Evolutionary conservation across 768 basidiomycete species (phyloP), one percentile per base, ranked within the genome.

Genomic region (Lactarius tabidus): DNA sequence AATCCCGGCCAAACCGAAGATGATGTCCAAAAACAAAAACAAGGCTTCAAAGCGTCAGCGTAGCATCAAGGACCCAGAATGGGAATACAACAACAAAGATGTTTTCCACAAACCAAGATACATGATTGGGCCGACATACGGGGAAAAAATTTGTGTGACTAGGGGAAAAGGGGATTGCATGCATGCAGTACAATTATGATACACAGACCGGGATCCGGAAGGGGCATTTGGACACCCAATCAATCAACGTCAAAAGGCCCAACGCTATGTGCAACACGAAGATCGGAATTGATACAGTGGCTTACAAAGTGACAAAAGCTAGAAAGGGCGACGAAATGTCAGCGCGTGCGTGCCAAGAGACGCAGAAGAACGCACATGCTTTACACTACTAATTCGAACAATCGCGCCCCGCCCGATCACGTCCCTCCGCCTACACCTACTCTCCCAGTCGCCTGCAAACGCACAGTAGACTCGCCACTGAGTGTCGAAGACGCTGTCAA

Each of bases 271-370:
- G 55, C 55, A 29, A 61, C 38, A 56, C 64, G 54, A 65, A 51
- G 59, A 60, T 65, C 43, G 26, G 33, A 54, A 54, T 62, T 66
- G 65, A 66, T 66, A 66, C 65, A 66, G 57, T 45, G 60, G 57
- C 60, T 60, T 65, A 65, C 64, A 65, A 65, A 60, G 54, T 52
- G 45, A 57, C 55, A 61, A 65, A 61, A 61, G 64, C 64, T 61
- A 51, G 29, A 31, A 31, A 2, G 31, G 18, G 41, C 3, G 54
- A 56, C 17, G 23, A 33, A 39, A 41, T 18, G 36, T 60, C 45
- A 65, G 52, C 28, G 17, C 36, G 41, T 10, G 53, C n/a, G 43
- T 48, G 28, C 18, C 2, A 9, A 29, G 38, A 1, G 18, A 4
- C 8, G n/a, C 1, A 10, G n/a, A n/a, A 10, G 26, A 64, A 54